Percentiles rank a stretch among this genome's conserved stretches.
phyloP scores from a whole-genome alignment of 1,139 yeast genomes.

The Suhomyces terraborum region DNA sequence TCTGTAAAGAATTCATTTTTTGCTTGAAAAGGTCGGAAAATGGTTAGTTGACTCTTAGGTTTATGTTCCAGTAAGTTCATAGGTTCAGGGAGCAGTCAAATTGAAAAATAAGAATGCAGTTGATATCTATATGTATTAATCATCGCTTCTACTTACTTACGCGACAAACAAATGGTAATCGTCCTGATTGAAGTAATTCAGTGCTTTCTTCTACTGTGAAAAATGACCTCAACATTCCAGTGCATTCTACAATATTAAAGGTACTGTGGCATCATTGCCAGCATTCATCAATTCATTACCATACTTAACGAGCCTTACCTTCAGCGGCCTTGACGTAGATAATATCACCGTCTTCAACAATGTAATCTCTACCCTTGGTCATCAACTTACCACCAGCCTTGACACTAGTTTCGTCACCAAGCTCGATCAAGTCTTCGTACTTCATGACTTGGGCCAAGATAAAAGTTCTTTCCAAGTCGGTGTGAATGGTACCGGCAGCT shows the following conservation, averaged over 20 bases:
- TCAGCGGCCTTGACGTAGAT: slow-evolving; percentile 96
- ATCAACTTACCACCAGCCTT: slow-evolving; percentile 91
- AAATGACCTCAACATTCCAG: too few relatives aligned
- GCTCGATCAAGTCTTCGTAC: slow-evolving; percentile 65
- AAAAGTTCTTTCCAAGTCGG: slow-evolving; percentile 55
- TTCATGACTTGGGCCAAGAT: slow-evolving; percentile 51
- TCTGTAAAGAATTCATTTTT: too few relatives aligned
- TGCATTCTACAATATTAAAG: background rate
- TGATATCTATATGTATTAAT: too few relatives aligned
- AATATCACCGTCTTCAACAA: slow-evolving; percentile 83
- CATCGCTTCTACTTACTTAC: too few relatives aligned
- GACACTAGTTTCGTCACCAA: slow-evolving; percentile 80
- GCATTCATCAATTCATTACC: slow-evolving; percentile 8
- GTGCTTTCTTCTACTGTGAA: too few relatives aligned
- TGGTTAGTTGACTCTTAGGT: too few relatives aligned
- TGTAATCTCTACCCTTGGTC: slow-evolving; percentile 96
- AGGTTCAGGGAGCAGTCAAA: too few relatives aligned
- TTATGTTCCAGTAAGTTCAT: too few relatives aligned
- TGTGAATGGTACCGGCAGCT: slow-evolving; percentile 86
- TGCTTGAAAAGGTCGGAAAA: too few relatives aligned
- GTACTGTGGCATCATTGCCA: background rate
- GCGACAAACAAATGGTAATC: too few relatives aligned
- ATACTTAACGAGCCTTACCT: slow-evolving; percentile 67
- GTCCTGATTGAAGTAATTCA: too few relatives aligned
- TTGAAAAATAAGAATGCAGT: too few relatives aligned